Evolutionary conservation across 768 basidiomycete genomes (phyloP).

Genomic region (Omphalotus guepiniiformis): DNA sequence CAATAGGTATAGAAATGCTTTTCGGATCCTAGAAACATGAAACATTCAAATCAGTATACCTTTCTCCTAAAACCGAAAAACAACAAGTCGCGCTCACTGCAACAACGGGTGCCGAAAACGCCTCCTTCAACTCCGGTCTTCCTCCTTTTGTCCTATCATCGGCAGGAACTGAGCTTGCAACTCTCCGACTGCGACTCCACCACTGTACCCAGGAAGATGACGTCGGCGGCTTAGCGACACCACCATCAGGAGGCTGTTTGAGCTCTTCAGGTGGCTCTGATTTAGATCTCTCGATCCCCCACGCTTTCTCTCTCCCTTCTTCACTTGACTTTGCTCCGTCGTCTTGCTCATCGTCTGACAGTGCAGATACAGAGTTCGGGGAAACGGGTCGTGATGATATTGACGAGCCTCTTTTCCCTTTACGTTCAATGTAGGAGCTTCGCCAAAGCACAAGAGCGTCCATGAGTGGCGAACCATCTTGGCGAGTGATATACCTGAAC

Average conservation of each 20-base stretch:
- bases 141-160: slow-evolving; percentile 9
- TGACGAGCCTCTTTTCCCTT: slow-evolving; percentile 12
- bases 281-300: slow-evolving; percentile 23
- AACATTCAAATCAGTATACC: background rate
- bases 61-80: background rate
- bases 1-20: background rate
- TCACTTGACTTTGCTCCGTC: slow-evolving; percentile 18
- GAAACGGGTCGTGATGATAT: slow-evolving; percentile 32
- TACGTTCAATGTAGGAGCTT: slow-evolving; percentile 30
- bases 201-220: slow-evolving; percentile 78
- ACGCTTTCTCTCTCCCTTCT: slow-evolving; percentile 7
- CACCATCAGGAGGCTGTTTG: slow-evolving; percentile 12
- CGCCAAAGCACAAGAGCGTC: slow-evolving; percentile 73
- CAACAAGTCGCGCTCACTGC: slow-evolving; percentile 8
- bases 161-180: slow-evolving; percentile 9
- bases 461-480: slow-evolving; percentile 72
- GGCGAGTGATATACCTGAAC: slow-evolving; percentile 70
- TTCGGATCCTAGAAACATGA: background rate
- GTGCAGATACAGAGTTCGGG: slow-evolving; percentile 22
- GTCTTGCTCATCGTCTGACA: slow-evolving; percentile 24
- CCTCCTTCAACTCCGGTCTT: slow-evolving; percentile 19
- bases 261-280: slow-evolving; percentile 36
- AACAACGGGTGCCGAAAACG: slow-evolving; percentile 24
- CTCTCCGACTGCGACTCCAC: slow-evolving; percentile 68
- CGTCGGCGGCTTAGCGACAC: slow-evolving; percentile 36